Conservation (phyloP, 2,329 filamentous ascomycete species). For the Penicillium sp. region DNA sequence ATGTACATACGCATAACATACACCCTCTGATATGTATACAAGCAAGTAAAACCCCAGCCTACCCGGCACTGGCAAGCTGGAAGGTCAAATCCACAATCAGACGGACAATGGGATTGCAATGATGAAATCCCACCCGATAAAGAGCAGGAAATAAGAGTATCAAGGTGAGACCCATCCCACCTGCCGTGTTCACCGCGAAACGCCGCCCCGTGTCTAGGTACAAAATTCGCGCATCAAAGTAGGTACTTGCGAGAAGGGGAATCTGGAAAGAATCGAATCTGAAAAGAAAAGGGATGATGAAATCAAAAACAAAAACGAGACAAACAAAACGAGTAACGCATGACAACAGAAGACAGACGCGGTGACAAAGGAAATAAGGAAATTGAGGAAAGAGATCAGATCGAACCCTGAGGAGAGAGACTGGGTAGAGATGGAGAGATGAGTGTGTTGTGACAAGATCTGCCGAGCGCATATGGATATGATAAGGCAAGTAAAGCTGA, state of each 20-base stretch:
- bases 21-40: too few relatives aligned
- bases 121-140: neutral
- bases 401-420: too few relatives aligned
- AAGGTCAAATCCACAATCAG: too few relatives aligned
- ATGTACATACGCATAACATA: too few relatives aligned
- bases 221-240: constrained; percentile 15
- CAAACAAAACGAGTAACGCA: too few relatives aligned
- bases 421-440: too few relatives aligned
- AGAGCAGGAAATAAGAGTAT: neutral
- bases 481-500: neutral
- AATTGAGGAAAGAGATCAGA: neutral
- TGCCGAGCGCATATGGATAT: neutral
- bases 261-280: neutral
- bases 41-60: too few relatives aligned
- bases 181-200: constrained; percentile 18
- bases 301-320: too few relatives aligned
- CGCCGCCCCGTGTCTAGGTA: constrained; percentile 22
- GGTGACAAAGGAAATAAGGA: constrained; percentile 7
- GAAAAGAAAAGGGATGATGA: too few relatives aligned
- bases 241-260: constrained; percentile 24
- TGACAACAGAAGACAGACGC: constrained; percentile 1
- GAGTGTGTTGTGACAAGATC: too few relatives aligned
- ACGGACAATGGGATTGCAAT: neutral
- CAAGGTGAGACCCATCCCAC: constrained; percentile 13
- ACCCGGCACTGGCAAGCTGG: too few relatives aligned